Evolutionary conservation across 371 early-diverging fungal genomes (phyloP).

Genomic region (Chytridium lagenaria): DNA sequence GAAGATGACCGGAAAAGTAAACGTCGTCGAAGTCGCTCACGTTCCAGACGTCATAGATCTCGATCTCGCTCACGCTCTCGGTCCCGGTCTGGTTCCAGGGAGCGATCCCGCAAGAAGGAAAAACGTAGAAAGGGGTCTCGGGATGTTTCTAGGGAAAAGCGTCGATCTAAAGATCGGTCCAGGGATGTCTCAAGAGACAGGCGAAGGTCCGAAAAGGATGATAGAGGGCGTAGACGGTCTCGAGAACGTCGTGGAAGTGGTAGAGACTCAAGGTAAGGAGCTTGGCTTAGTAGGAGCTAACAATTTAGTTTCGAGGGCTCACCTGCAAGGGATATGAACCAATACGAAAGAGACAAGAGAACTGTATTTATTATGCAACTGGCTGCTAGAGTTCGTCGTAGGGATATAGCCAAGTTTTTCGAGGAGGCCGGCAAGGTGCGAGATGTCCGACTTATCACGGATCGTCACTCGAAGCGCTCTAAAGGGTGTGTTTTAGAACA

Average conservation of each 20-base stretch:
- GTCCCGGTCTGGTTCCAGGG: constrained; percentile 13
- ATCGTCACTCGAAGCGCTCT: constrained; percentile 85
- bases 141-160: too few relatives aligned
- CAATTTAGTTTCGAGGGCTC: constrained; percentile 39
- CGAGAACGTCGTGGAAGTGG: constrained; percentile 17
- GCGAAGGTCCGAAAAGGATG: constrained; percentile 37
- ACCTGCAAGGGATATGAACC: constrained; percentile 36
- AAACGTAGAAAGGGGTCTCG: too few relatives aligned
- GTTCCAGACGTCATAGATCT: constrained; percentile 20
- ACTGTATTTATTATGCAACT: constrained; percentile 96
- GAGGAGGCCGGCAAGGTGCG: constrained; percentile 74
- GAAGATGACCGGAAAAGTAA: constrained; percentile 16
- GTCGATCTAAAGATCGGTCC: constrained; percentile 42
- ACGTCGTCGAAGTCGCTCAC: constrained; percentile 27
- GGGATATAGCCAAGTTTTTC: constrained; percentile 91
- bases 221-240: constrained; percentile 34
- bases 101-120: too few relatives aligned
- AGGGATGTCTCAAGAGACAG: constrained; percentile 36
- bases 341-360: constrained; percentile 75
- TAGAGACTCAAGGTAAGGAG: constrained; percentile 25
- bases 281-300: too few relatives aligned
- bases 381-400: constrained; percentile 75
- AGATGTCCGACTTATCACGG: constrained; percentile 70
- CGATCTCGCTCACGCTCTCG: too few relatives aligned
- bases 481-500: constrained; percentile 81